Percentiles rank a stretch among this genome's conserved stretches.
Evolutionary conservation across 1,139 yeast species (phyloP).

Genomic region (Candida sojae): DNA sequence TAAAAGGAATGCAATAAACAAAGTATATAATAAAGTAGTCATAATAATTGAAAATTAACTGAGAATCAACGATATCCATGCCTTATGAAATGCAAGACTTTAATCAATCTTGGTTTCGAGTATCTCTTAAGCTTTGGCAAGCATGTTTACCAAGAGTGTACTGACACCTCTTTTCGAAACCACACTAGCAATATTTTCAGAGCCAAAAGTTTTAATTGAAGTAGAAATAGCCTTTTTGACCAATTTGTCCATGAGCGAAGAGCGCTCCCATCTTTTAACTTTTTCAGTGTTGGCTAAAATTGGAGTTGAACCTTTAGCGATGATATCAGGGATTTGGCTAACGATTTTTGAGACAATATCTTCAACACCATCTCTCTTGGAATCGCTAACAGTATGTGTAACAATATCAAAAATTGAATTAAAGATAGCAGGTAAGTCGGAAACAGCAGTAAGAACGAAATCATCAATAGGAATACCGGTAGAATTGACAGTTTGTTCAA

Average conservation of each 20-base stretch:
- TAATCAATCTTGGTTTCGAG: background rate
- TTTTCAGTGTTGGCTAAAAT: background rate
- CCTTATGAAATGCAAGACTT: background rate
- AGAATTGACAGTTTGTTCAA: background rate
- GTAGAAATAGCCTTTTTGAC: constrained; percentile 1
- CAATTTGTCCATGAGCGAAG: background rate
- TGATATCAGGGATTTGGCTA: background rate
- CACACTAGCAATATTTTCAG: constrained; percentile 1
- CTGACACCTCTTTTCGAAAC: constrained; percentile 3
- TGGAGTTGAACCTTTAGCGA: background rate
- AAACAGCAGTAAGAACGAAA: background rate
- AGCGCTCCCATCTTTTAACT: background rate
- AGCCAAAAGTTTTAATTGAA: constrained; percentile 1
- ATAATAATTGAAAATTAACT: no score
- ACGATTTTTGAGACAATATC: constrained; percentile 1
- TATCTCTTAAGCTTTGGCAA: background rate
- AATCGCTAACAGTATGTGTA: background rate
- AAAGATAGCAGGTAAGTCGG: background rate
- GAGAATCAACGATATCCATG: no score
- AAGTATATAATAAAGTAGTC: no score
- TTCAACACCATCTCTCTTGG: constrained; percentile 1
- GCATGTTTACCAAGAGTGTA: background rate
- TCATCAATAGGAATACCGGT: background rate
- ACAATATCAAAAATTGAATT: background rate
- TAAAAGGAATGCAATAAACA: no score